Conservation (phyloP, 1,139 yeast genomes). For the Diutina catenulata region DNA sequence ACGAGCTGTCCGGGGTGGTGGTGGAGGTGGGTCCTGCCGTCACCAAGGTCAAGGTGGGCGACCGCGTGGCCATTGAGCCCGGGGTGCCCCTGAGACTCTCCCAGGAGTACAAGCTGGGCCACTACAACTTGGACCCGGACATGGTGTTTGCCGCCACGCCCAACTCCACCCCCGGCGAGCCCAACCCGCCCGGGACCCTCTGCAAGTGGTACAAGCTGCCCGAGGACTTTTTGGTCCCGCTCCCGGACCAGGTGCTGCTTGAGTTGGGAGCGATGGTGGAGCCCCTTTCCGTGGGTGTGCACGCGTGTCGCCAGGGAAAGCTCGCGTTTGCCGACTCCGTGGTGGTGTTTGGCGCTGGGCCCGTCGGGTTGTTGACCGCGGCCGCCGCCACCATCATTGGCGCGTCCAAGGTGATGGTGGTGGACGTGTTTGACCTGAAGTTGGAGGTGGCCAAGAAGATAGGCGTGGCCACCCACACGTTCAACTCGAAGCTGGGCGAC, state of each 20-base stretch:
- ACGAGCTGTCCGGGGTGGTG: conserved; percentile 65
- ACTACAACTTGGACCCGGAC: conserved; percentile 69
- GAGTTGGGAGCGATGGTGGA: conserved; percentile 88
- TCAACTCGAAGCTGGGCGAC: conserved; percentile 36
- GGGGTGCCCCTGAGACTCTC: conserved; percentile 61
- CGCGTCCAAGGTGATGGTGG: conserved; percentile 55
- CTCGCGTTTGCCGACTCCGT: conserved; percentile 63
- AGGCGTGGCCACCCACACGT: conserved; percentile 47
- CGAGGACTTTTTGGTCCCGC: conserved; percentile 72
- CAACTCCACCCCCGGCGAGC: conserved; percentile 23
- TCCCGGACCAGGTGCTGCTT: conserved; percentile 64
- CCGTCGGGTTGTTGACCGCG: conserved; percentile 77
- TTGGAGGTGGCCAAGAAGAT: conserved; percentile 46
- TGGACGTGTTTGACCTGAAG: conserved; percentile 52
- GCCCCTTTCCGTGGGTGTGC: conserved; percentile 81
- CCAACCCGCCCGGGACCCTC: conserved; percentile 56
- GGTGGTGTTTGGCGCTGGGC: conserved; percentile 86
- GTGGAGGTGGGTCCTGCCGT: conserved; percentile 56
- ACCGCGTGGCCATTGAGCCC: conserved; percentile 66
- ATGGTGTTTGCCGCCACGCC: conserved; percentile 90
- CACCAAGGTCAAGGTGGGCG: conserved; percentile 54
- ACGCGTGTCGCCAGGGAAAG: conserved; percentile 62
- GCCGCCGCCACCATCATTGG: conserved; percentile 76
- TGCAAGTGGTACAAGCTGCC: conserved; percentile 63
- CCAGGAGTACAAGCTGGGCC: conserved; percentile 62